Evolutionary conservation across 768 basidiomycete genomes (phyloP).

Genomic region (Boletus rufocinnamomeus): DNA sequence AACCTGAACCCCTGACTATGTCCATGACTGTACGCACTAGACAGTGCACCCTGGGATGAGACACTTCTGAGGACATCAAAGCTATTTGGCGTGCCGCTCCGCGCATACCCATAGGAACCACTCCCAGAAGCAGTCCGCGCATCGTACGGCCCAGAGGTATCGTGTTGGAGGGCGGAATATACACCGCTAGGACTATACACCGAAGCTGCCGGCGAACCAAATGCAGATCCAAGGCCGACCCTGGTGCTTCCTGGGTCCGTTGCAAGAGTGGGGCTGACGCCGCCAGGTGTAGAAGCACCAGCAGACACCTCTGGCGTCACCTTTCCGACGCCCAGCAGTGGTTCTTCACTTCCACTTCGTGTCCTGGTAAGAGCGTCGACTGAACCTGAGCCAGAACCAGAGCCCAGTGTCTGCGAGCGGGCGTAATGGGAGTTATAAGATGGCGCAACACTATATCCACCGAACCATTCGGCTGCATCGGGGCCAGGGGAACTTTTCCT

Average conservation of each 20-base stretch:
- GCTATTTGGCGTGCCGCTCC: constrained; percentile 31
- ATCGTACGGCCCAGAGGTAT: constrained; percentile 24
- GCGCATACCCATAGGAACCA: constrained; percentile 26
- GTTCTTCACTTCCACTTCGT: constrained; percentile 34
- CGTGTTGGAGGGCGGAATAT: constrained; percentile 9
- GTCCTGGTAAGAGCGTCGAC: constrained; percentile 32
- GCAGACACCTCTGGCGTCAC: constrained; percentile 6
- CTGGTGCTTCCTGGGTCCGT: constrained; percentile 15
- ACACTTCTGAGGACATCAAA: constrained; percentile 32
- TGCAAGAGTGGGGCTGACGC: constrained; percentile 6
- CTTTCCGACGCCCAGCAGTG: constrained; percentile 23
- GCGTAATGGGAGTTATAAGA: constrained; percentile 32
- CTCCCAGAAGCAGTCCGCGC: constrained; percentile 24
- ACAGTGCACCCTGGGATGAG: constrained; percentile 35
- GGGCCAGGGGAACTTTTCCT: constrained; percentile 33
- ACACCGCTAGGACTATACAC: constrained; percentile 20
- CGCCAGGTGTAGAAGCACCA: constrained; percentile 8
- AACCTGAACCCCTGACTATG: constrained; percentile 22
- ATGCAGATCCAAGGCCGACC: constrained; percentile 31
- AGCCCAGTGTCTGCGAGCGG: constrained; percentile 32
- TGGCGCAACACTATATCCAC: constrained; percentile 28
- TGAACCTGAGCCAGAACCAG: constrained; percentile 28
- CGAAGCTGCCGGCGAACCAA: constrained; percentile 30
- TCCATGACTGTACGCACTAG: constrained; percentile 21
- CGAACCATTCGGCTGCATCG: constrained; percentile 27